phyloP scores from a whole-genome alignment of 805 yeast genomes.

The Yamadazyma olivae region DNA sequence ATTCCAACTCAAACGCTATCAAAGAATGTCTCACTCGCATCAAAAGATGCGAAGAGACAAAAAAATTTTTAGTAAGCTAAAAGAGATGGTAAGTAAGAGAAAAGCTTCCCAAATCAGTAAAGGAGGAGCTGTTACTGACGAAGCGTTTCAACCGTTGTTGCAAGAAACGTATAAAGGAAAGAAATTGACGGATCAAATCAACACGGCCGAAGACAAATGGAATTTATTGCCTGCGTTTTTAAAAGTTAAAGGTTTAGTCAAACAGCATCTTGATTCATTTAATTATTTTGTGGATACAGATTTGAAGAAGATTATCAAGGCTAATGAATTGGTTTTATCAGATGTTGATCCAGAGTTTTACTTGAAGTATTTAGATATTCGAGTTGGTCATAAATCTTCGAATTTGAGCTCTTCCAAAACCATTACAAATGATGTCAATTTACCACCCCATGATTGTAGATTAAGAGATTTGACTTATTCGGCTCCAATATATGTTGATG shows the following conservation, averaged over 20 bases:
- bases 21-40: neutral
- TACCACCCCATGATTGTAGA: slow-evolving; percentile 94
- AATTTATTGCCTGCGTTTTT: slow-evolving; percentile 91
- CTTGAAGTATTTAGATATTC: slow-evolving; percentile 85
- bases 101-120: slow-evolving; percentile 10
- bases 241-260: slow-evolving; percentile 92
- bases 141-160: slow-evolving; percentile 70
- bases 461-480: slow-evolving; percentile 90
- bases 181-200: slow-evolving; percentile 78
- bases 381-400: slow-evolving; percentile 81
- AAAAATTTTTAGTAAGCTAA: neutral
- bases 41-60: neutral
- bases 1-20: neutral
- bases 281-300: slow-evolving; percentile 94
- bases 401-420: slow-evolving; percentile 31
- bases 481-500: slow-evolving; percentile 95
- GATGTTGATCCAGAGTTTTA: slow-evolving; percentile 98
- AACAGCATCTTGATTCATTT: slow-evolving; percentile 97
- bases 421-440: slow-evolving; percentile 52
- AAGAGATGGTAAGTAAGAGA: slow-evolving; percentile 11
- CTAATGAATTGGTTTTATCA: slow-evolving; percentile 83
- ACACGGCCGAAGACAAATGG: slow-evolving; percentile 96
- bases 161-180: slow-evolving; percentile 86
- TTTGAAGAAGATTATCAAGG: slow-evolving; percentile 85
- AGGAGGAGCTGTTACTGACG: slow-evolving; percentile 34